These are phyloP conservation scores for Vitis riparia DNA, from an alignment of 164 flowering plant genomes.

Conservation along the genomic window DNA sequence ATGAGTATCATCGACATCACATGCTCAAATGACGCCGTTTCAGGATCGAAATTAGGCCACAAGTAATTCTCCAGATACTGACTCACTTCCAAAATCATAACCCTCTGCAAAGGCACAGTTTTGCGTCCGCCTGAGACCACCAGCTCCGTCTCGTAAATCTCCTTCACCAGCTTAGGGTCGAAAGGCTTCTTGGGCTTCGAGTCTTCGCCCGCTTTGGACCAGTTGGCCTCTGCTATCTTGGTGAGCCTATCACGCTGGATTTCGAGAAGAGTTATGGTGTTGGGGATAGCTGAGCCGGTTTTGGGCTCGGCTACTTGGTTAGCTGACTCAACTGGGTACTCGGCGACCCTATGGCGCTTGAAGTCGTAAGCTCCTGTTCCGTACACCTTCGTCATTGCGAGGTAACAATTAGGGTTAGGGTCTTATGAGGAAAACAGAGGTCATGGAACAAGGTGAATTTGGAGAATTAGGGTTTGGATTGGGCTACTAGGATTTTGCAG, in stretches of 20 bases:
- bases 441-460: neutral
- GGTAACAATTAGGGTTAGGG: constrained; percentile 2
- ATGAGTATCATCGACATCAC: constrained; percentile 95
- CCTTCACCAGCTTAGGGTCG: constrained; percentile 67
- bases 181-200: constrained; percentile 32
- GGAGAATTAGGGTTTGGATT: neutral
- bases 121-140: constrained; percentile 54
- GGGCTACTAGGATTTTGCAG: no score
- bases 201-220: constrained; percentile 48
- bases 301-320: constrained; percentile 40
- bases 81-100: constrained; percentile 56
- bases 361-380: constrained; percentile 85
- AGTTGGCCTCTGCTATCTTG: constrained; percentile 71
- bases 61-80: constrained; percentile 96
- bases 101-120: constrained; percentile 87
- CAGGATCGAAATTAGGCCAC: constrained; percentile 47
- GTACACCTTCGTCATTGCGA: constrained; percentile 61
- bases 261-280: constrained; percentile 70
- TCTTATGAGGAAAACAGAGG: neutral
- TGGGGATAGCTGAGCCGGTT: constrained; percentile 42
- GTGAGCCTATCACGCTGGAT: constrained; percentile 84
- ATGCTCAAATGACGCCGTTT: constrained; percentile 76
- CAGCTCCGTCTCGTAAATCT: constrained; percentile 82
- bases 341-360: constrained; percentile 90
- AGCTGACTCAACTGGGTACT: constrained; percentile 60